Evolutionary conservation across 1,139 yeast species (phyloP).

Genomic region (Taphrina deformans): DNA sequence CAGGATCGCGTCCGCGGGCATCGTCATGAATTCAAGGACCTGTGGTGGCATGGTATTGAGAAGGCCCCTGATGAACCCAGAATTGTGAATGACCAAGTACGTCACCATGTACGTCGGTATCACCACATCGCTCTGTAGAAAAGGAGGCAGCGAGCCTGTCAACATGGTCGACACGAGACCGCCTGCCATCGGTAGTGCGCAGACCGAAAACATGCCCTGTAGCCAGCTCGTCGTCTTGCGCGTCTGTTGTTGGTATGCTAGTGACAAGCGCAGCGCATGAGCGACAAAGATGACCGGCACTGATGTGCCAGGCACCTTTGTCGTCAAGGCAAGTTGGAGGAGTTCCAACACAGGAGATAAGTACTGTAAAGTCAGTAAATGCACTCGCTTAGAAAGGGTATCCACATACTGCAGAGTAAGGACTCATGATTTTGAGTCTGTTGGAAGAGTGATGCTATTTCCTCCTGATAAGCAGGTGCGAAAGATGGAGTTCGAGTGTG

Average conservation of each 20-base stretch:
- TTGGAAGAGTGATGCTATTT: too few relatives aligned
- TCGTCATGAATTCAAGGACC: slow-evolving; percentile 13
- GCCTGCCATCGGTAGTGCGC: slow-evolving; percentile 30
- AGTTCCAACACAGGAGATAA: slow-evolving; percentile 7
- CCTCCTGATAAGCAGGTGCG: neutral
- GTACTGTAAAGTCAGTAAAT: neutral
- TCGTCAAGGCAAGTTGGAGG: slow-evolving; percentile 1
- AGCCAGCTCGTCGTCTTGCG: slow-evolving; percentile 15
- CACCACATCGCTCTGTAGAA: slow-evolving; percentile 23
- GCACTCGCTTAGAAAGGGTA: too few relatives aligned
- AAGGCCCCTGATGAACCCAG: slow-evolving; percentile 7
- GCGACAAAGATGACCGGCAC: slow-evolving; percentile 23
- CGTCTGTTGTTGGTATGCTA: slow-evolving; percentile 16
- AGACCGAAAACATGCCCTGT: slow-evolving; percentile 25
- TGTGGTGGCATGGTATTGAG: slow-evolving; percentile 7
- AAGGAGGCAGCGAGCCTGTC: slow-evolving; percentile 28
- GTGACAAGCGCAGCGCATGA: slow-evolving; percentile 25
- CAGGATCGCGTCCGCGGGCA: slow-evolving; percentile 22
- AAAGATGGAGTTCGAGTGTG: neutral
- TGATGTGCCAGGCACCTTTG: slow-evolving; percentile 16
- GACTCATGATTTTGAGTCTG: neutral
- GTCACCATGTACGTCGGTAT: slow-evolving; percentile 29
- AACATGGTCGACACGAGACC: slow-evolving; percentile 24
- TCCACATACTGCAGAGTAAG: slow-evolving; percentile 11
- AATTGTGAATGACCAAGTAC: slow-evolving; percentile 7